phyloP scores from a whole-genome alignment of 2,329 filamentous ascomycete genomes.

The Alternaria solani region DNA sequence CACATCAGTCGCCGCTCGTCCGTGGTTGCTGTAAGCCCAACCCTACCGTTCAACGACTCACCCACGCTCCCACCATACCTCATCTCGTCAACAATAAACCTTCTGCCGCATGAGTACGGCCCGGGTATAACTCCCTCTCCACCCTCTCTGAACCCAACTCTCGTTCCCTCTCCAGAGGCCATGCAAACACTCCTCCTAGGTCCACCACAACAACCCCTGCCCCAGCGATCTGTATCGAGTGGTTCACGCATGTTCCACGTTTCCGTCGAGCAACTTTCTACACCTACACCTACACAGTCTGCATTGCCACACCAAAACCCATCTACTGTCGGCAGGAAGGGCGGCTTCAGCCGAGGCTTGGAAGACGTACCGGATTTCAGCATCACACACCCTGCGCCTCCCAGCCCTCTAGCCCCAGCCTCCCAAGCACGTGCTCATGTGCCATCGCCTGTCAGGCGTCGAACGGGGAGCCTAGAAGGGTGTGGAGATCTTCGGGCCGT shows the following conservation, averaged over 20 bases:
- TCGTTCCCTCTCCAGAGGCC: background rate
- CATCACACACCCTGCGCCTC: conserved; percentile 7
- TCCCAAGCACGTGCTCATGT: background rate
- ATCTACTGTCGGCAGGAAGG: background rate
- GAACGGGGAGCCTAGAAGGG: background rate
- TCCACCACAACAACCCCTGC: background rate
- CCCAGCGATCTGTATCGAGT: background rate
- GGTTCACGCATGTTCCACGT: conserved; percentile 3
- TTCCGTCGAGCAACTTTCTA: background rate
- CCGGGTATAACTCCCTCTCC: background rate
- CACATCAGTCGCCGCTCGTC: background rate
- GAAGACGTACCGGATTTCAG: background rate
- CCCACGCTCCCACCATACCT: background rate
- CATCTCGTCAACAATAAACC: background rate
- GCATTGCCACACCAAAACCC: background rate
- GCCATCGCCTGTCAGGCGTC: background rate
- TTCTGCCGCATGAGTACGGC: background rate
- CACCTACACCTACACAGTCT: background rate
- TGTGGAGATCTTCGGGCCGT: background rate
- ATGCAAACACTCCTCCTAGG: conserved; percentile 8
- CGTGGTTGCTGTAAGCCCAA: background rate
- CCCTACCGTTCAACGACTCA: background rate
- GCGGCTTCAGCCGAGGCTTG: background rate
- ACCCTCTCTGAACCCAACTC: background rate
- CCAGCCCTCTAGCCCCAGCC: background rate